A percentile compares a stretch with the other conserved stretches of the same genome.
Conservation (phyloP, 2,329 filamentous ascomycete species). For the Aurifilum marmelostoma region DNA sequence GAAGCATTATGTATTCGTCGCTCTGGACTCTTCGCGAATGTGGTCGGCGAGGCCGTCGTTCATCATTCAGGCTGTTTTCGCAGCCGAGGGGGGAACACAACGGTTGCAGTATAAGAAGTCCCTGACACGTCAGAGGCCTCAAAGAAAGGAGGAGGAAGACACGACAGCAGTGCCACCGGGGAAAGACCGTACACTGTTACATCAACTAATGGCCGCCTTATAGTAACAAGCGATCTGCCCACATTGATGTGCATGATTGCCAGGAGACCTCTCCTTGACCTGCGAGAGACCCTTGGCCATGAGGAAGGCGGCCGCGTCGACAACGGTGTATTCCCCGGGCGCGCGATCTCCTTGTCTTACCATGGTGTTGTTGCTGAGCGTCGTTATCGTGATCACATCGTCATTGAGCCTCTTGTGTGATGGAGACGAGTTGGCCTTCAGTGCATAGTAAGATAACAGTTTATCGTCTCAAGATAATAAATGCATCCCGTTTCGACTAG, state of each 20-base stretch:
- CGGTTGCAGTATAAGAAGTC: no score
- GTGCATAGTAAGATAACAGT: not conserved
- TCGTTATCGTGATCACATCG: not conserved
- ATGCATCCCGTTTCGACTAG: not conserved
- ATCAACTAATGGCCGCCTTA: not conserved
- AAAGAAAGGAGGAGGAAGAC: no score
- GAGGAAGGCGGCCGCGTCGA: not conserved
- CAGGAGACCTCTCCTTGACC: not conserved
- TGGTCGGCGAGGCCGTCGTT: not conserved
- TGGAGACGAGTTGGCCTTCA: not conserved
- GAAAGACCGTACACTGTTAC: not conserved
- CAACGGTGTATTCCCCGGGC: not conserved
- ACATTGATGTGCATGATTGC: not conserved
- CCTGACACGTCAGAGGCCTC: no score
- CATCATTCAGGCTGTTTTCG: not conserved
- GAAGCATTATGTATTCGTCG: not conserved
- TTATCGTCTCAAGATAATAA: not conserved
- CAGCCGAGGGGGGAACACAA: not conserved
- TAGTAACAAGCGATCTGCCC: not conserved
- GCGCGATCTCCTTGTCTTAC: not conserved
- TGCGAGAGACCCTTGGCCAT: not conserved
- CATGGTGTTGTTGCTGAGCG: not conserved
- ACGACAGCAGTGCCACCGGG: no score
- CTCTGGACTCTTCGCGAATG: not conserved
- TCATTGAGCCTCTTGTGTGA: not conserved